Evolutionary conservation across 768 basidiomycete species (phyloP).

Genomic region (Lactarius deliciosus): DNA sequence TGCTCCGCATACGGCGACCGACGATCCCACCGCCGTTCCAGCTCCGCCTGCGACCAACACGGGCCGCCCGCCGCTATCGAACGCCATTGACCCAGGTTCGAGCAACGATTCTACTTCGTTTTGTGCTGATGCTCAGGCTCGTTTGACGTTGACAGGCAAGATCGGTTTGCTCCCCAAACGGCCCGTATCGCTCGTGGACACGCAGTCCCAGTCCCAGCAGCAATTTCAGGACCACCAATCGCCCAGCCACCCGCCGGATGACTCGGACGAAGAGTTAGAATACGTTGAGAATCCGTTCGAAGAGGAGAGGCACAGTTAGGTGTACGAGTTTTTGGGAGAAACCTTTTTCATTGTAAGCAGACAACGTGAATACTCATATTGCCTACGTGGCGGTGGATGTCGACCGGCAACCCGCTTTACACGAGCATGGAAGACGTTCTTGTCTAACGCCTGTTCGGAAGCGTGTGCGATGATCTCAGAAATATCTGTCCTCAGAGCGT

Average conservation of each 20-base stretch:
- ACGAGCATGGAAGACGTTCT: too few relatives aligned
- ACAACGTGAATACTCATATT: background rate
- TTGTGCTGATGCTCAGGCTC: background rate
- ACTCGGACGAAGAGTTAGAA: conserved; percentile 30
- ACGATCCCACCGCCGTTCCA: background rate
- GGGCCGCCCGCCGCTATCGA: conserved; percentile 22
- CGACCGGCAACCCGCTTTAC: too few relatives aligned
- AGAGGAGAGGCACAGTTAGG: conserved; percentile 28
- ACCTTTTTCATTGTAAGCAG: background rate
- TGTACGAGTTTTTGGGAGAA: background rate
- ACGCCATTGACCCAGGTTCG: conserved; percentile 28
- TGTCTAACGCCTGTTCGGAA: too few relatives aligned
- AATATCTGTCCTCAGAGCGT: too few relatives aligned
- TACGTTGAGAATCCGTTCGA: conserved; percentile 34
- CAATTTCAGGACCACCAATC: background rate
- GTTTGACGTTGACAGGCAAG: conserved; percentile 21
- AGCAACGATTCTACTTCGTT: background rate
- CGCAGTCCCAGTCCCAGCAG: conserved; percentile 4
- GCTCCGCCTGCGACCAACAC: conserved; percentile 13
- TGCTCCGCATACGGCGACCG: background rate
- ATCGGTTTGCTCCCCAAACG: conserved; percentile 35
- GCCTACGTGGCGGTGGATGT: too few relatives aligned
- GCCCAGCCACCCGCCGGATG: conserved; percentile 22
- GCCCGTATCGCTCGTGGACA: conserved; percentile 31
- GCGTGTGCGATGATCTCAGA: too few relatives aligned